Conservation (phyloP, 139 green algal species). For the Haematococcus lacustris region DNA sequence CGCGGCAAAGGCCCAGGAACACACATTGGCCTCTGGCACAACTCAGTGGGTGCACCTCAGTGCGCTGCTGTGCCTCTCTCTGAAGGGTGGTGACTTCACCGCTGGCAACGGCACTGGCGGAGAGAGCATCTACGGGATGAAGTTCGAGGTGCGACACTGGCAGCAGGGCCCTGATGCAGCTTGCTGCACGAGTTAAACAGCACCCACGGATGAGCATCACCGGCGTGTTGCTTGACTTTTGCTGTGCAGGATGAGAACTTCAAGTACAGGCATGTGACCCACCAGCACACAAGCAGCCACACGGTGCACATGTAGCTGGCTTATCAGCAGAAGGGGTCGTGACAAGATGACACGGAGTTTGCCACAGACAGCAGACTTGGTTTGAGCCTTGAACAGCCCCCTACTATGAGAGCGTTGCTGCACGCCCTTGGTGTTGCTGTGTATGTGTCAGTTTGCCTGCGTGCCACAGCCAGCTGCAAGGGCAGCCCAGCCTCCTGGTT, state of each 20-base stretch:
- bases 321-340: too few species aligned
- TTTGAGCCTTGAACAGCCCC: too few species aligned
- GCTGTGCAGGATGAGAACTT: slow-evolving; percentile 72
- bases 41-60: background rate
- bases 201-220: background rate
- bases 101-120: slow-evolving; percentile 56
- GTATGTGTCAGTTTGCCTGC: background rate
- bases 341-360: too few species aligned
- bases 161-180: background rate
- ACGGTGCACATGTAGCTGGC: too few species aligned
- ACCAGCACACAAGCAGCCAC: background rate
- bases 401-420: too few species aligned
- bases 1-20: background rate
- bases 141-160: slow-evolving; percentile 33
- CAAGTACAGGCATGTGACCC: slow-evolving; percentile 62
- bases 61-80: background rate
- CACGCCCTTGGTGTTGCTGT: background rate
- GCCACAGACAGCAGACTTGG: too few species aligned
- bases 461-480: background rate
- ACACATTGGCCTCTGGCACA: background rate
- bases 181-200: background rate
- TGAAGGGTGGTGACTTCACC: slow-evolving; percentile 84
- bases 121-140: slow-evolving; percentile 75
- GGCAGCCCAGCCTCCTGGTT: background rate
- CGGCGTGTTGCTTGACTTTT: background rate